Conservation (phyloP, 2,329 filamentous ascomycete species). For the Sclerotinia borealis region DNA sequence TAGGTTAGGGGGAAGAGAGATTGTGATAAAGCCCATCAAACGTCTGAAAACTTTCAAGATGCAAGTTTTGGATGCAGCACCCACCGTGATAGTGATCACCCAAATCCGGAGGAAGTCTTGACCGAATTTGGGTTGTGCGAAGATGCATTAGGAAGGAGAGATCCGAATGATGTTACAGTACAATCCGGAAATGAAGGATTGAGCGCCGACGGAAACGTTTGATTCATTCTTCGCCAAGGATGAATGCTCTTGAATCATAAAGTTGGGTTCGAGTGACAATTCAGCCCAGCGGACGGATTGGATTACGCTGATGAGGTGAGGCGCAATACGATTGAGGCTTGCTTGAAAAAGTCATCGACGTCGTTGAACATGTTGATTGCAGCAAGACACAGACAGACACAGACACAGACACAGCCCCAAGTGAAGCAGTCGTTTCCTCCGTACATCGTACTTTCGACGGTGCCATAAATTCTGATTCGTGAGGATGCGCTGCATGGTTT, state of each 20-base stretch:
- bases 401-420: not conserved
- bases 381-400: not conserved
- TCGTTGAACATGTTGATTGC: not conserved
- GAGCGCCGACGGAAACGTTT: not conserved
- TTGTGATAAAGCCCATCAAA: not conserved
- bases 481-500: not conserved
- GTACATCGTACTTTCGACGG: not conserved
- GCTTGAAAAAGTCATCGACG: not conserved
- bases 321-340: not conserved
- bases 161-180: not conserved
- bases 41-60: not conserved
- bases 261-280: not conserved
- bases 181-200: not conserved
- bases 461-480: not conserved
- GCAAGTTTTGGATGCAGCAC: not conserved
- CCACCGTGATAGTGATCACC: not conserved
- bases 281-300: not conserved
- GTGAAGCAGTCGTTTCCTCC: not conserved
- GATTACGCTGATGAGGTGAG: not conserved
- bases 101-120: not conserved
- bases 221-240: not conserved
- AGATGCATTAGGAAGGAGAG: conserved; percentile 4
- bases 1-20: no score
- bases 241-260: not conserved
- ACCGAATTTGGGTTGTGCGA: not conserved